Evolutionary conservation across 2,329 filamentous ascomycete genomes (phyloP).

Genomic region (Aspergillus novoparasiticus): DNA sequence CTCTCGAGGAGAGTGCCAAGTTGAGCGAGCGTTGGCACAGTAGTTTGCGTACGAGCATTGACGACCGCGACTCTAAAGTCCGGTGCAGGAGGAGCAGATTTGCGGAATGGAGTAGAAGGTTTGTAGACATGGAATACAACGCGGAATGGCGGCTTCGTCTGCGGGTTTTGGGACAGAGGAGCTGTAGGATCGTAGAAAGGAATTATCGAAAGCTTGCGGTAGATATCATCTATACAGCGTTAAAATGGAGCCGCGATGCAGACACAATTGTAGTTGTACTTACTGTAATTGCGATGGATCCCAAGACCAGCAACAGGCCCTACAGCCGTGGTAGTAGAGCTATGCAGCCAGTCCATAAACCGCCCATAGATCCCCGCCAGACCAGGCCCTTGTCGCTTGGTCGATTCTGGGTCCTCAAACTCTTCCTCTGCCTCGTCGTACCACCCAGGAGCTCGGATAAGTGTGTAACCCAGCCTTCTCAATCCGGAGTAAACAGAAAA

Average conservation of each 20-base stretch:
- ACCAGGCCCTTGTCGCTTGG: conserved; percentile 23
- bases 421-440: conserved; percentile 32
- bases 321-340: conserved; percentile 32
- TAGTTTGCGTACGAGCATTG: conserved; percentile 68
- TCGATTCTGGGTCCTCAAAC: conserved; percentile 7
- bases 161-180: conserved; percentile 23
- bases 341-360: conserved; percentile 39
- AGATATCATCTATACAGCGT: conserved; percentile 66
- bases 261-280: conserved; percentile 12
- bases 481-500: conserved; percentile 88
- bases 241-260: not conserved
- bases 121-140: conserved; percentile 85
- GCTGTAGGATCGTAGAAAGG: conserved; percentile 66
- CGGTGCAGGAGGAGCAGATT: conserved; percentile 74
- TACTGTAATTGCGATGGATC: conserved; percentile 57
- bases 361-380: conserved; percentile 33
- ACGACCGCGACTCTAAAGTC: conserved; percentile 86
- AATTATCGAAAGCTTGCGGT: conserved; percentile 73
- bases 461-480: conserved; percentile 78
- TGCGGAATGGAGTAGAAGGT: conserved; percentile 69
- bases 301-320: conserved; percentile 57
- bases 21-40: conserved; percentile 73
- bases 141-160: conserved; percentile 61
- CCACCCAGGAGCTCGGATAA: conserved; percentile 69
- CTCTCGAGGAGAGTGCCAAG: conserved; percentile 71